Conservation (phyloP, 352 stramenopile genomes). For the Sclerospora graminicola region DNA sequence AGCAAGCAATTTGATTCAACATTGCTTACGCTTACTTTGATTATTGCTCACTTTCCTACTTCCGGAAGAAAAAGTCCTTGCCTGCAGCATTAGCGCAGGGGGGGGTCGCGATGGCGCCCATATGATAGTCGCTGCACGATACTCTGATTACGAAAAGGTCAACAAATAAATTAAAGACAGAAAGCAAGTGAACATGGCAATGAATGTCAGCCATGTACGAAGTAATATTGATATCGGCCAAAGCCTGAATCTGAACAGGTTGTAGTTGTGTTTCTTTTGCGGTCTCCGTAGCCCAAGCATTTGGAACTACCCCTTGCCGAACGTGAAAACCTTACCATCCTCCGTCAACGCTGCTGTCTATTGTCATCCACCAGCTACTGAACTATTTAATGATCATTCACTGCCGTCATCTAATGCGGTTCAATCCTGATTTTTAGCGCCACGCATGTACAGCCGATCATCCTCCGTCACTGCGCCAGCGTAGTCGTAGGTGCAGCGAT, state of each 20-base stretch:
- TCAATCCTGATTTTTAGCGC: constrained; percentile 89
- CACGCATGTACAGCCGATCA: constrained; percentile 73
- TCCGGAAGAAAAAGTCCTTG: constrained; percentile 74
- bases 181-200: not conserved
- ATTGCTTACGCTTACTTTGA: too few relatives aligned
- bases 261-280: constrained; percentile 85
- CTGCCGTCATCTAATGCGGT: constrained; percentile 81
- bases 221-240: constrained; percentile 49
- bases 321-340: constrained; percentile 79
- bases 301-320: constrained; percentile 82
- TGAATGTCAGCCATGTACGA: constrained; percentile 31
- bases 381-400: constrained; percentile 59
- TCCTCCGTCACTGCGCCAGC: constrained; percentile 75
- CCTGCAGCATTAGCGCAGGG: constrained; percentile 60
- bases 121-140: constrained; percentile 82
- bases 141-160: constrained; percentile 23
- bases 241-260: constrained; percentile 59
- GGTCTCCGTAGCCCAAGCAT: constrained; percentile 83
- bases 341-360: constrained; percentile 77
- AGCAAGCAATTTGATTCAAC: too few relatives aligned
- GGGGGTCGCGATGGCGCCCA: constrained; percentile 68
- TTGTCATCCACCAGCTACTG: constrained; percentile 75
- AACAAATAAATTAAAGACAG: constrained; percentile 4
- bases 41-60: constrained; percentile 10
- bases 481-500: constrained; percentile 90